Percentiles rank a stretch among this genome's conserved stretches.
Conservation (phyloP, 805 yeast genomes). For the Saccharomycopsis amapae region DNA sequence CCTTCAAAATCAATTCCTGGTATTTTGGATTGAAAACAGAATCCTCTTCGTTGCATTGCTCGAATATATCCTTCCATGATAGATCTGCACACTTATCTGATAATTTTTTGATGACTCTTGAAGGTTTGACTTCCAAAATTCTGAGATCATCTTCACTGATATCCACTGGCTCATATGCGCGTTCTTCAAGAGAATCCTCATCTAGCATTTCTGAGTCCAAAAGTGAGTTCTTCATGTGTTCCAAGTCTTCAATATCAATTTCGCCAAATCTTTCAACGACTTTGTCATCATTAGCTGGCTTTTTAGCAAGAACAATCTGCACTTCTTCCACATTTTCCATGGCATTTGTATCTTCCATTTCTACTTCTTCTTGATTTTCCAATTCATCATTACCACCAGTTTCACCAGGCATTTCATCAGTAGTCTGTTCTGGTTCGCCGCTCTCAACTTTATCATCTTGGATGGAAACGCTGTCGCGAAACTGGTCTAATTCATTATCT, state of each 20-base stretch:
- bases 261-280: background rate
- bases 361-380: constrained; percentile 1
- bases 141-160: constrained; percentile 40
- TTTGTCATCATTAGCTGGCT: too few species aligned
- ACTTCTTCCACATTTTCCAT: too few species aligned
- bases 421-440: background rate
- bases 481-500: background rate
- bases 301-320: too few species aligned
- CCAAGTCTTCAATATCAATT: constrained; percentile 1
- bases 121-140: constrained; percentile 28
- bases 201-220: constrained; percentile 23
- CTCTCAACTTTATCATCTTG: constrained; percentile 7
- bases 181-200: constrained; percentile 42
- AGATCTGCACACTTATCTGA: background rate
- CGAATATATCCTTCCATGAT: constrained; percentile 14
- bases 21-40: constrained; percentile 31
- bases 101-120: constrained; percentile 22
- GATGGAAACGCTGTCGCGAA: too few species aligned
- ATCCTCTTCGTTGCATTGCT: background rate
- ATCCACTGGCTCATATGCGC: constrained; percentile 63
- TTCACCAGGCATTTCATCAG: background rate
- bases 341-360: background rate
- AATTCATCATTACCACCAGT: background rate
- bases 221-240: constrained; percentile 3
- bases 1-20: constrained; percentile 11